Conservation (phyloP, 495 filamentous ascomycete species). For the Oleoguttula mirabilis region DNA sequence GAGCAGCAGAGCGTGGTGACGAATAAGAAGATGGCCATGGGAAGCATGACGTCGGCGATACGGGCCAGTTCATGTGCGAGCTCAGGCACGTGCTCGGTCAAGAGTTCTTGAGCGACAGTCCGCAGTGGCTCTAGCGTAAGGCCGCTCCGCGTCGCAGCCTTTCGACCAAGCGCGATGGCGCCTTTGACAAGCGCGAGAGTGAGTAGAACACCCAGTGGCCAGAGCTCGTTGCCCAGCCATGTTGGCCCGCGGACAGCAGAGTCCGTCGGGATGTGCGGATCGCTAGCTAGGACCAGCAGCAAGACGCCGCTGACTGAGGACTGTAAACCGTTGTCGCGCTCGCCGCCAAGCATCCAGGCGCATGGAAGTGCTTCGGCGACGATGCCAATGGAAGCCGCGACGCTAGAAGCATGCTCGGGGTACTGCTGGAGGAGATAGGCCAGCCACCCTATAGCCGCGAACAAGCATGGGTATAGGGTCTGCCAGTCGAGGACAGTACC, state of each 20-base stretch:
- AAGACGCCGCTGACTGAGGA: neutral
- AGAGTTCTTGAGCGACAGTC: neutral
- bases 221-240: neutral
- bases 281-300: neutral
- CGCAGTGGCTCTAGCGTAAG: neutral
- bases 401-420: neutral
- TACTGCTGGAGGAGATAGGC: neutral
- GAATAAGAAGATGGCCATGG: neutral
- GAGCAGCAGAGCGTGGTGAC: neutral
- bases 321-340: too few species aligned
- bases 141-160: neutral
- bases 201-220: neutral
- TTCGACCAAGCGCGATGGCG: neutral
- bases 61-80: neutral
- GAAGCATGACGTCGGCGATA: neutral
- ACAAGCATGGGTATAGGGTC: neutral
- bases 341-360: too few species aligned
- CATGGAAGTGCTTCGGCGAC: neutral
- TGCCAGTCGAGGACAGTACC: neutral
- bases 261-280: neutral
- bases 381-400: neutral
- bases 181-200: neutral
- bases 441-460: neutral
- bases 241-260: neutral
- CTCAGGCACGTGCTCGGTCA: neutral